Percentiles rank a stretch among this genome's conserved stretches.
phyloP scores from a whole-genome alignment of 1,284 basidiomycete species.

The Austroboletus niveus region DNA sequence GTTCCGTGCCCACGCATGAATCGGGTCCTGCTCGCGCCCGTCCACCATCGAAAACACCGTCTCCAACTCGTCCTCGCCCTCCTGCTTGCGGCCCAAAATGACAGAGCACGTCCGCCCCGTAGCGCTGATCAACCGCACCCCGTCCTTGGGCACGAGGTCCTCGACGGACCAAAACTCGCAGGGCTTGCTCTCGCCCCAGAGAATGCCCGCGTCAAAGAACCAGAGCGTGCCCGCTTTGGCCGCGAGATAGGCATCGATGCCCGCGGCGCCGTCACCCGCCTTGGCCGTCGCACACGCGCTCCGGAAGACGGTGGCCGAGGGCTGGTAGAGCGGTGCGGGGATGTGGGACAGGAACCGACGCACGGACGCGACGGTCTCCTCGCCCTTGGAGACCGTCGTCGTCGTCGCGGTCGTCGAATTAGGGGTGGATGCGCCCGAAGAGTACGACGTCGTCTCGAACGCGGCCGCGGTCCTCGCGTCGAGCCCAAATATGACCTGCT shows the following conservation, averaged over 20 bases:
- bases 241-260: constrained; percentile 63
- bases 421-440: constrained; percentile 20
- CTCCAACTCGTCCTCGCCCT: constrained; percentile 43
- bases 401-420: constrained; percentile 8
- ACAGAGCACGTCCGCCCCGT: constrained; percentile 68
- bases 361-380: constrained; percentile 46
- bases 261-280: constrained; percentile 46
- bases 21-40: constrained; percentile 61
- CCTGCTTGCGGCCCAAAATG: constrained; percentile 47
- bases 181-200: constrained; percentile 72
- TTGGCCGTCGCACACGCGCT: constrained; percentile 44
- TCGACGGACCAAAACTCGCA: constrained; percentile 73
- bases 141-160: constrained; percentile 52
- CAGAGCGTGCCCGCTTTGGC: constrained; percentile 70
- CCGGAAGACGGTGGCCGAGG: constrained; percentile 51
- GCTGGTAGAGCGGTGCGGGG: constrained; percentile 45
- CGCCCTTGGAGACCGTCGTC: constrained; percentile 46
- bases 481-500: constrained; percentile 62
- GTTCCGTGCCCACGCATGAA: constrained; percentile 60
- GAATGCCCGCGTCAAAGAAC: constrained; percentile 64
- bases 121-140: constrained; percentile 60
- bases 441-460: constrained; percentile 42
- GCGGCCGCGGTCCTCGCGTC: constrained; percentile 48
- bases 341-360: constrained; percentile 53
- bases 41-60: constrained; percentile 71